Base-by-base conservation (phyloP, 768 basidiomycete genomes). In the Xerocomellus intermedius region DNA sequence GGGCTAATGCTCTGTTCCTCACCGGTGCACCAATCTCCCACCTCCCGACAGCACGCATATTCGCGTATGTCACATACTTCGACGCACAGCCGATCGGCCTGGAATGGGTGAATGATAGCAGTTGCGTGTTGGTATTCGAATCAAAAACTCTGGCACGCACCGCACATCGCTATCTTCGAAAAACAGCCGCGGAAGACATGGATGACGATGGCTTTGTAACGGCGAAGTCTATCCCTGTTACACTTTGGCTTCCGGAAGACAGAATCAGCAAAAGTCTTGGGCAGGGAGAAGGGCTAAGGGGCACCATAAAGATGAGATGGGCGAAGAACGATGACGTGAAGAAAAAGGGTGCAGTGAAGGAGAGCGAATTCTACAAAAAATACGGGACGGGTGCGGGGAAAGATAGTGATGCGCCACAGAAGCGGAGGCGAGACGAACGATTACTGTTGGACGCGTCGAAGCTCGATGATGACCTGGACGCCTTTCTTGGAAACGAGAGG, bases 91-190 rank as follows among this genome's bases (percentile, higher is more conserved):
- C 91, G 0, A 78, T 90, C 58, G 91, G 80, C 8, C 74, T 94
- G 8, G 91, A 94, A 73, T 94, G 91, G 91, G 79, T 94, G 19
- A 84, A 91, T 68, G 91, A 94, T 72, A 85, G 75, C 22, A 91
- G 87, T 24, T 92, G 89, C 61, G 79, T 94, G 4, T 75, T 93
- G 48, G 86, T 94, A 41, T 94, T 91, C 65, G 71, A 79, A 30
- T 78, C 81, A 37, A 82, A 77, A 48, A 56, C 72, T 36, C 69
- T 76, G 13, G 89, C 89, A 13, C 77, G 79, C 24, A 61, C 72
- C 2, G 85, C 82, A 2, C 77, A 79, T 59, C 70, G 73, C 12
- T 64, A 64, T 21, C 76, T 91, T 17, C 78, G 78, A 60, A 86
- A 85, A 67, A 71, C 77, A 16, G 58, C 70, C 9, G 60, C 73